Percentiles rank a stretch among this genome's conserved stretches.
phyloP scores from a whole-genome alignment of 371 early-diverging fungal species.

The Mucor plumbeus region DNA sequence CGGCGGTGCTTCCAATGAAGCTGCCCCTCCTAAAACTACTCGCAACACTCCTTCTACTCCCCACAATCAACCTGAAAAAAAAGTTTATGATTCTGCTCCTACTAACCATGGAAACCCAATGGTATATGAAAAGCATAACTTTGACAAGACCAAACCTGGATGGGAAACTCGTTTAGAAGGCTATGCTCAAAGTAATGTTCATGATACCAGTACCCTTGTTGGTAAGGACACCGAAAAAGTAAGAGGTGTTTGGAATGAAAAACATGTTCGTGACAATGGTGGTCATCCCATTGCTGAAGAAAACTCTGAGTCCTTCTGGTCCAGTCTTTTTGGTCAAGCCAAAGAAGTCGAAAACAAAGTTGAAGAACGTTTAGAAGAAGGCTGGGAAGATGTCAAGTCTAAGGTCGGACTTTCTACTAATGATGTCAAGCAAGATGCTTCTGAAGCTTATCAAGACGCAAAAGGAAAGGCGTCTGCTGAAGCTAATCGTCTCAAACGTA shows the following conservation, averaged over 20 bases:
- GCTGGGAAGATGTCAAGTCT: conserved; percentile 15
- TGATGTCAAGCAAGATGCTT: conserved; percentile 15
- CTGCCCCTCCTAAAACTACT: neutral
- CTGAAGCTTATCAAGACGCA: conserved; percentile 11
- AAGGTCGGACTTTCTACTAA: conserved; percentile 8
- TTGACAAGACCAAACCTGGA: conserved; percentile 15
- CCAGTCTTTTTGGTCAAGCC: conserved; percentile 16
- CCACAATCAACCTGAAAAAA: neutral
- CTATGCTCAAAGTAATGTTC: conserved; percentile 20
- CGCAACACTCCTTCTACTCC: neutral
- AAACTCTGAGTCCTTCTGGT: conserved; percentile 1
- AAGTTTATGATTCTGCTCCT: neutral
- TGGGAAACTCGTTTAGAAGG: conserved; percentile 19
- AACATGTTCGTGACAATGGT: conserved; percentile 6
- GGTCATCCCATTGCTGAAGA: conserved; percentile 4
- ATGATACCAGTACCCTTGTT: conserved; percentile 24
- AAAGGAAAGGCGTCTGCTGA: conserved; percentile 20
- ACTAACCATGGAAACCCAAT: conserved; percentile 22
- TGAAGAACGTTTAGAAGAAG: conserved; percentile 3
- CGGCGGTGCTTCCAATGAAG: neutral
- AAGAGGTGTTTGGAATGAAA: conserved; percentile 22
- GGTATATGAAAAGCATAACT: conserved; percentile 22
- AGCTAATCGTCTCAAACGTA: conserved; percentile 15
- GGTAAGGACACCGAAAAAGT: conserved; percentile 30
- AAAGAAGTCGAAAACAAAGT: conserved; percentile 11